Conservation (phyloP, 2,329 filamentous ascomycete genomes). For the Emmonsia crescens region DNA sequence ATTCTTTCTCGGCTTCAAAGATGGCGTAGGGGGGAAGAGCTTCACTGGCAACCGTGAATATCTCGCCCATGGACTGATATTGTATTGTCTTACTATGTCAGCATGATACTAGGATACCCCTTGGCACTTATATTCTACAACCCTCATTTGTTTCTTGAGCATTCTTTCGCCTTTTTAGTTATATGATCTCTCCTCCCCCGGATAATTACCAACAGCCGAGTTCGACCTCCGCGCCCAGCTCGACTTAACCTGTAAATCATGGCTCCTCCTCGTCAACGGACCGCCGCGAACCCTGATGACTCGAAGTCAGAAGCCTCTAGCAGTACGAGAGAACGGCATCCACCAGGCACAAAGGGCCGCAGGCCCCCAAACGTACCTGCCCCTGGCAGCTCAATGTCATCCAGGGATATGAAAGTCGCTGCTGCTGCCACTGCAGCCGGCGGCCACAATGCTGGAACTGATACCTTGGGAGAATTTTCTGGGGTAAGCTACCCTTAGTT, state of each 20-base stretch:
- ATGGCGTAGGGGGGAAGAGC: neutral
- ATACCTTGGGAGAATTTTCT: slow-evolving; percentile 15
- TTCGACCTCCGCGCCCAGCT: neutral
- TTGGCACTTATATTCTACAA: neutral
- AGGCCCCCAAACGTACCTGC: slow-evolving; percentile 18
- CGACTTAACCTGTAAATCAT: slow-evolving; percentile 17
- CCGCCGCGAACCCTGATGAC: slow-evolving; percentile 31
- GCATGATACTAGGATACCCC: neutral
- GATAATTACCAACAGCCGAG: too few species aligned
- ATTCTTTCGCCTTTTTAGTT: neutral
- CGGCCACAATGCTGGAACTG: slow-evolving; percentile 12
- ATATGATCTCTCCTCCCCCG: neutral
- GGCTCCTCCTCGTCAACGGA: slow-evolving; percentile 37
- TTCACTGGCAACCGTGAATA: neutral
- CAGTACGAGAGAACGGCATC: slow-evolving; percentile 28
- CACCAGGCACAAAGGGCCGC: slow-evolving; percentile 22
- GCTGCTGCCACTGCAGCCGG: slow-evolving; percentile 17
- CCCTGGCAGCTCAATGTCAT: slow-evolving; percentile 9
- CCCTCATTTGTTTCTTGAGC: neutral
- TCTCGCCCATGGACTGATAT: neutral
- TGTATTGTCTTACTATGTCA: neutral
- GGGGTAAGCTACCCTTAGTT: slow-evolving; percentile 21
- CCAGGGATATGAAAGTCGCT: slow-evolving; percentile 16
- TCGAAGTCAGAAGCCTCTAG: slow-evolving; percentile 40
- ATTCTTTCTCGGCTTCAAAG: neutral